Evolutionary conservation across 768 basidiomycete species (phyloP), one percentile per base, ranked within the genome.

Genomic region (Termitomyces sp.): DNA sequence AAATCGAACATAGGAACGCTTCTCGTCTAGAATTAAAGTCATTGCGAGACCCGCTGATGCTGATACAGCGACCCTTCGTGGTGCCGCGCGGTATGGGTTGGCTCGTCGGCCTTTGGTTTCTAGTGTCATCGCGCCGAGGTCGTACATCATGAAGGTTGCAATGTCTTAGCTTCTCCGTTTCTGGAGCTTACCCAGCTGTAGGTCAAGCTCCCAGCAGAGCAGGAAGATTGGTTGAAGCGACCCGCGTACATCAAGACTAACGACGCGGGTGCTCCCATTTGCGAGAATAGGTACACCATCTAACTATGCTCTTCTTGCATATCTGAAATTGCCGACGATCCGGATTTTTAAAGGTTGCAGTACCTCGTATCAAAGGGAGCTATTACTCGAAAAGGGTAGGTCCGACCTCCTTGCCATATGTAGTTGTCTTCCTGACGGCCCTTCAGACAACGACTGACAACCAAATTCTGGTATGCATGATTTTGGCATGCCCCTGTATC

Each of bases 121-220:
- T 20, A 89, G 85, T 46, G 81, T 94, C 53, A 89, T 94, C 54
- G 84, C 84, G 14, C 92, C 92, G 14, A 80, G 86, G 53, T 86
- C 90, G 26, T 95, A 94, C 68, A 81, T 93, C 60, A 91, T 94
- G 87, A 90, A 90, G 78, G 89, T 86, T 58, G 76, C 55, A 33
- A 8, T 28, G 42, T 43, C 32, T 59, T 22, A 6, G 20, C 47
- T 46, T 24, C 40, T 46, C 26, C 10, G 53, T n/a, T 35, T 46
- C 46, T 57, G 40, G 32, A 33, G 30, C 40, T 38, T 8, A 35
- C 32, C 46, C 13, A 22, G 28, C 48, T 49, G 51, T 58, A 91
- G 88, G 92, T 93, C 60, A 94, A 94, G 70, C 79, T 95, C 28
- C 92, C 92, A 44, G 92, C 92, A 33, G 93, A 94, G 51, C 80